Evolutionary conservation across 257 asterid genomes (phyloP).

Genomic region (Galeopsis tetrahit): DNA sequence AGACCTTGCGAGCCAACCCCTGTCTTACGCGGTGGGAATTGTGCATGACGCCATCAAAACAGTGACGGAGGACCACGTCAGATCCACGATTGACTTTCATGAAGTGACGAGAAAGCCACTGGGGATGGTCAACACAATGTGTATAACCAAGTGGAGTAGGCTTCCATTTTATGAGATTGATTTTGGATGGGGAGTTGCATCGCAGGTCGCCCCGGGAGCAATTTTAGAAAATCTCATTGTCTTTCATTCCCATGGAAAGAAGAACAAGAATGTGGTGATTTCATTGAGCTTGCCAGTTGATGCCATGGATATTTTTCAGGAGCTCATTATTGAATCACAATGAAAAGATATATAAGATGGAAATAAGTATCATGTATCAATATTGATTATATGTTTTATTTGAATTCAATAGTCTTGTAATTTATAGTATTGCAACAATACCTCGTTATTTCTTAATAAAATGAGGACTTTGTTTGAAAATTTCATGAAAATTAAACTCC

Average conservation of each 20-base stretch:
- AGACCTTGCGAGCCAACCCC: neutral
- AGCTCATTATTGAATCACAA: neutral
- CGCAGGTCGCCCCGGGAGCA: neutral
- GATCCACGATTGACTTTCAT: neutral
- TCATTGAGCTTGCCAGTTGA: neutral
- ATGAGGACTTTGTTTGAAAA: no score
- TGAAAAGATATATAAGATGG: no score
- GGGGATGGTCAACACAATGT: neutral
- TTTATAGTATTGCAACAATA: no score
- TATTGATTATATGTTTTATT: no score
- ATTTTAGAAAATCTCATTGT: neutral
- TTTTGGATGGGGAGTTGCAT: slow-evolving; percentile 7
- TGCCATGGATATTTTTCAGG: neutral
- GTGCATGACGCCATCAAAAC: neutral
- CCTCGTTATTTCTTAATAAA: no score
- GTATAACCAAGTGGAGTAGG: slow-evolving; percentile 20
- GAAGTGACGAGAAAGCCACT: neutral
- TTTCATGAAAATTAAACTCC: no score
- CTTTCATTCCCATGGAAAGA: neutral
- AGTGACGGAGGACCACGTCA: neutral
- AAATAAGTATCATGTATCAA: no score
- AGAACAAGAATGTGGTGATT: neutral
- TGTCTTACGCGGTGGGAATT: neutral
- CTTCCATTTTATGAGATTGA: slow-evolving; percentile 7
- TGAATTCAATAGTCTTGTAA: no score